Conservation (phyloP, 805 yeast species). For the Yamadazyma phyllophila region DNA sequence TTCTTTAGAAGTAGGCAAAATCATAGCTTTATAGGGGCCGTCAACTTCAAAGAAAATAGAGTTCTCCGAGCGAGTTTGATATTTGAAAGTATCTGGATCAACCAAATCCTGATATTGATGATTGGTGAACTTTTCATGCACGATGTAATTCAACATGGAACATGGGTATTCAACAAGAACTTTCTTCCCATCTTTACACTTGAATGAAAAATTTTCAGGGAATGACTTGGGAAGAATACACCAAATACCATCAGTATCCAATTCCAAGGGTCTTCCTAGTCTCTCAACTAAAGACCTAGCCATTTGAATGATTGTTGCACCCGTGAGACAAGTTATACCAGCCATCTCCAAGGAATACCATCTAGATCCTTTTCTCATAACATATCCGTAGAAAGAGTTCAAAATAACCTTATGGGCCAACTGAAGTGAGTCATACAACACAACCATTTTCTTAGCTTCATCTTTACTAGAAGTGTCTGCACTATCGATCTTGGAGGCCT, state of each 20-base stretch:
- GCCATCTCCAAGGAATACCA: constrained; percentile 99
- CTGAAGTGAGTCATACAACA: constrained; percentile 91
- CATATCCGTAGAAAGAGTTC: constrained; percentile 96
- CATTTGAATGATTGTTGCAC: constrained; percentile 97
- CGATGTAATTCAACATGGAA: constrained; percentile 90
- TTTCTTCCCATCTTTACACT: constrained; percentile 73
- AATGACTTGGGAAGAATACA: constrained; percentile 91
- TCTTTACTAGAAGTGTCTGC: constrained; percentile 64
- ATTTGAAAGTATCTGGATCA: constrained; percentile 65
- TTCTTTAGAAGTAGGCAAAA: constrained; percentile 93
- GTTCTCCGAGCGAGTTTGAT: constrained; percentile 81
- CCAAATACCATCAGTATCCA: constrained; percentile 99
- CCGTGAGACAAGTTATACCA: constrained; percentile 96
- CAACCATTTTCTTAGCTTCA: constrained; percentile 92
- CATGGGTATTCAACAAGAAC: constrained; percentile 87
- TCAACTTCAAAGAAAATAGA: constrained; percentile 97
- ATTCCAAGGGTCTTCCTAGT: constrained; percentile 90
- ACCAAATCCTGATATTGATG: constrained; percentile 88
- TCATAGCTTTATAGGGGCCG: constrained; percentile 98
- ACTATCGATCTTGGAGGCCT: constrained; percentile 49
- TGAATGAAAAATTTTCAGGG: constrained; percentile 81
- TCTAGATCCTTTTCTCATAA: constrained; percentile 97
- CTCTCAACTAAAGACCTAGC: constrained; percentile 90
- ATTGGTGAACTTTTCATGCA: constrained; percentile 87
- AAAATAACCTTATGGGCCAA: constrained; percentile 95